Conservation (phyloP, 805 yeast species). For the Metschnikowia peoriensis region DNA sequence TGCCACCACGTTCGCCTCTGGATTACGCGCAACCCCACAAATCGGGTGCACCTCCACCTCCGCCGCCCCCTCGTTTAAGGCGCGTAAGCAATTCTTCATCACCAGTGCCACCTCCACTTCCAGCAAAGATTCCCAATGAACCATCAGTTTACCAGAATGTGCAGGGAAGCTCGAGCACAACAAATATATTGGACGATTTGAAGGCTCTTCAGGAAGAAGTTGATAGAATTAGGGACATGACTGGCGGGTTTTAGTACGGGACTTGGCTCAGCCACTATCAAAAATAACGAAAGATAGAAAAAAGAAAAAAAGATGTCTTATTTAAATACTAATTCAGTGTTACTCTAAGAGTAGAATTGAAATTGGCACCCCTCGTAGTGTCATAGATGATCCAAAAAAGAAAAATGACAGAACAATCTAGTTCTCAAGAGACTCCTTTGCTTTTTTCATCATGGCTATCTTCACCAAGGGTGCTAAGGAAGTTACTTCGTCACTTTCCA, state of each 20-base stretch:
- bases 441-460: constrained; percentile 67
- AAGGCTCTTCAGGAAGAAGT: constrained; percentile 70
- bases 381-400: too few relatives aligned
- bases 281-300: neutral
- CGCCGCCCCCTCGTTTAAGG: constrained; percentile 44
- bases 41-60: constrained; percentile 22
- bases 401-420: neutral
- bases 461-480: constrained; percentile 73
- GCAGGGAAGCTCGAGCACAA: constrained; percentile 29
- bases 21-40: constrained; percentile 2
- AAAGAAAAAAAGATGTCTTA: neutral
- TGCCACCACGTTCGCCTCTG: constrained; percentile 28
- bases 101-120: constrained; percentile 13
- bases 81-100: constrained; percentile 25
- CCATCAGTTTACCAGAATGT: constrained; percentile 14
- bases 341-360: constrained; percentile 8
- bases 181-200: constrained; percentile 61
- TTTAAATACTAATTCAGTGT: constrained; percentile 9
- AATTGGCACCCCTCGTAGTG: neutral
- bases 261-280: neutral
- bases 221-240: constrained; percentile 50
- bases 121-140: constrained; percentile 22
- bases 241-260: constrained; percentile 38
- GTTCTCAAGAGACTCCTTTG: constrained; percentile 23
- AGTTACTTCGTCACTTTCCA: constrained; percentile 57